phyloP scores from a whole-genome alignment of 2,329 filamentous ascomycete genomes.

The Verticillium zaregamsianum region DNA sequence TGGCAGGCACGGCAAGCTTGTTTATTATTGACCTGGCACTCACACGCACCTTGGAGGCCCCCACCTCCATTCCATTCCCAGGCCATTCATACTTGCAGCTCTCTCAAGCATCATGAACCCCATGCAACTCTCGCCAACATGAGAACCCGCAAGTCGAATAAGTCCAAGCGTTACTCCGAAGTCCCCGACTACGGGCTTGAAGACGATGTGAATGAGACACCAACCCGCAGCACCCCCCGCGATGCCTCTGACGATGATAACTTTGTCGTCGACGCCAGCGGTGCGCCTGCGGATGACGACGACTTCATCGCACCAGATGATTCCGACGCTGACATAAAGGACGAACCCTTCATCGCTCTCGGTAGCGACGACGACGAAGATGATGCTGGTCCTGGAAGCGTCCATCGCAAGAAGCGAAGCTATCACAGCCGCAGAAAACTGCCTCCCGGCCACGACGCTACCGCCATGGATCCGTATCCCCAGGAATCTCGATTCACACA shows the following conservation, averaged over 20 bases:
- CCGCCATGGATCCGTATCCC: slow-evolving; percentile 8
- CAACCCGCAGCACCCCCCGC: slow-evolving; percentile 6
- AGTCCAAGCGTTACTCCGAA: slow-evolving; percentile 25
- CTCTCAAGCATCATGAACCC: not conserved
- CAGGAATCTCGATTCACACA: slow-evolving; percentile 12
- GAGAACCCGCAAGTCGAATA: slow-evolving; percentile 33
- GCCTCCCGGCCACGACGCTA: slow-evolving; percentile 2
- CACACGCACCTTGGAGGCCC: no score
- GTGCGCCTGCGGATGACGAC: slow-evolving; percentile 20
- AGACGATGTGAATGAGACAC: slow-evolving; percentile 17
- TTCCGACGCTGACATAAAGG: not conserved
- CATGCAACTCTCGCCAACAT: slow-evolving; percentile 16
- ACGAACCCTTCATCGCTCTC: not conserved
- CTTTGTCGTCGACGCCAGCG: slow-evolving; percentile 14
- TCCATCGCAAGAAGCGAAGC: slow-evolving; percentile 12
- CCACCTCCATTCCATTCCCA: no score
- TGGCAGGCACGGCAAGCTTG: no score
- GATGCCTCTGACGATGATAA: slow-evolving; percentile 24
- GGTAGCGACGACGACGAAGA: not conserved
- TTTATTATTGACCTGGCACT: no score
- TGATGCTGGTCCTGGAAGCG: slow-evolving; percentile 12
- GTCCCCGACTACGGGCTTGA: slow-evolving; percentile 30
- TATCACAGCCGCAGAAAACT: not conserved
- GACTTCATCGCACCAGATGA: slow-evolving; percentile 19
- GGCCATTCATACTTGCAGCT: not conserved